Conservation (phyloP, 2,329 filamentous ascomycete genomes). For the Botryosphaeria agaves region DNA sequence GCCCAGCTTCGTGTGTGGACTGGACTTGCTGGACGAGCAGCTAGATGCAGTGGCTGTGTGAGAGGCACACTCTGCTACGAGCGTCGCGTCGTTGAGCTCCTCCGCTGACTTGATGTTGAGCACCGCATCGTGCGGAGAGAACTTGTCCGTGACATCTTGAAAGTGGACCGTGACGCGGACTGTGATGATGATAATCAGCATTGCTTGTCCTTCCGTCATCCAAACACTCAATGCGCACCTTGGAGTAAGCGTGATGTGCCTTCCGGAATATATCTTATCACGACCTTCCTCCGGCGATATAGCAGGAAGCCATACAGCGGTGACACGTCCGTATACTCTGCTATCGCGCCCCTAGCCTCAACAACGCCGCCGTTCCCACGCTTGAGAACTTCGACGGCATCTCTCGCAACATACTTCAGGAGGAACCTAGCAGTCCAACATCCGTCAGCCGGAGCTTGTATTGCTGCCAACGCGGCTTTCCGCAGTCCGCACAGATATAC, state of each 20-base stretch:
- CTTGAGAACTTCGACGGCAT: slow-evolving; percentile 66
- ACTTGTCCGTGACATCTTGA: slow-evolving; percentile 43
- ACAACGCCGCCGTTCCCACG: slow-evolving; percentile 66
- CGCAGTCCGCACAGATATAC: slow-evolving; percentile 22
- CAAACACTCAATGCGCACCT: slow-evolving; percentile 49
- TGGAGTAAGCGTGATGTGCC: slow-evolving; percentile 80
- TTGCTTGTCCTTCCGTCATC: slow-evolving; percentile 17
- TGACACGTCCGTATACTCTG: slow-evolving; percentile 64
- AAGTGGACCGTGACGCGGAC: slow-evolving; percentile 65
- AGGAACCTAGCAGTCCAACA: slow-evolving; percentile 56
- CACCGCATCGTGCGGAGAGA: slow-evolving; percentile 72
- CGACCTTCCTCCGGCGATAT: slow-evolving; percentile 74
- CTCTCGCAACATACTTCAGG: slow-evolving; percentile 76
- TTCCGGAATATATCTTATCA: slow-evolving; percentile 86
- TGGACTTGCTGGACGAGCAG: slow-evolving; percentile 67
- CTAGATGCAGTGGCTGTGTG: slow-evolving; percentile 77
- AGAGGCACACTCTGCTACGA: slow-evolving; percentile 76
- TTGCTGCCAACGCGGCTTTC: no score
- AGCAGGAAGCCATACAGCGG: slow-evolving; percentile 85
- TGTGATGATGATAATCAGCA: slow-evolving; percentile 21
- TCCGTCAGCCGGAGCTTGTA: background rate
- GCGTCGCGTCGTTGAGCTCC: slow-evolving; percentile 71
- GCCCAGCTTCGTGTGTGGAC: slow-evolving; percentile 60
- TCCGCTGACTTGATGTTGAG: slow-evolving; percentile 59
- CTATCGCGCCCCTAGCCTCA: slow-evolving; percentile 65